phyloP scores from a whole-genome alignment of 768 basidiomycete species.

The Russula brevipes region DNA sequence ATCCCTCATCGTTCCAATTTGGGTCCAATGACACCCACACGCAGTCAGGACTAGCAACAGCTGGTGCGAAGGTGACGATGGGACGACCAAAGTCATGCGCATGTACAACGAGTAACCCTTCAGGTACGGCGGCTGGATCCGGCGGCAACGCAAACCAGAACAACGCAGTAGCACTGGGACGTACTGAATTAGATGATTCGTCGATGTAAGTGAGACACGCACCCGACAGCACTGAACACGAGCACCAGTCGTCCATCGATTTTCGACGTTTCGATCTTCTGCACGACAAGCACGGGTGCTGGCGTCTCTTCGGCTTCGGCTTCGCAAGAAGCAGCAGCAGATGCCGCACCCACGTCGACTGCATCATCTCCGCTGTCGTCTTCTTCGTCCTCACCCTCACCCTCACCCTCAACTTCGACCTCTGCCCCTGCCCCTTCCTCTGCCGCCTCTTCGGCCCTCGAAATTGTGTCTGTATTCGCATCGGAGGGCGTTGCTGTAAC shows the following conservation, averaged over 20 bases:
- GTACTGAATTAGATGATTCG: not conserved
- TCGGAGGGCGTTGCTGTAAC: not conserved
- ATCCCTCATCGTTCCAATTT: conserved; percentile 31
- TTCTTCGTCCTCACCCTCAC: conserved; percentile 29
- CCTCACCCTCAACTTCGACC: conserved; percentile 23
- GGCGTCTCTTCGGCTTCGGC: conserved; percentile 2
- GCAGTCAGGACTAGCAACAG: conserved; percentile 30
- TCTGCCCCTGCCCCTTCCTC: conserved; percentile 1
- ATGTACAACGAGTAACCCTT: conserved; percentile 15
- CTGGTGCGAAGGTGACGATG: conserved; percentile 52
- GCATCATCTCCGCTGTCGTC: conserved; percentile 33
- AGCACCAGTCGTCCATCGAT: conserved; percentile 37
- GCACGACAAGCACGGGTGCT: conserved; percentile 12
- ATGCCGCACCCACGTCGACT: not conserved
- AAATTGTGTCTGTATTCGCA: not conserved
- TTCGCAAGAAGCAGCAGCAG: not conserved
- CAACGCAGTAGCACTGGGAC: conserved; percentile 59
- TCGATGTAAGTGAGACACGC: conserved; percentile 26
- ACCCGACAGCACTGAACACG: conserved; percentile 75
- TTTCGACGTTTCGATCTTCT: conserved; percentile 32
- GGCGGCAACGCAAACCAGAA: conserved; percentile 43
- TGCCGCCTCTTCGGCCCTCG: not conserved
- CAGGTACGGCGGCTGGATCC: not conserved
- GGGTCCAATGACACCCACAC: conserved; percentile 51
- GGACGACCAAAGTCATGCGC: conserved; percentile 52